A percentile compares a stretch with the other conserved stretches of the same genome.
Conservation (phyloP, 2,329 filamentous ascomycete species). For the Clarireedia monteithiana region DNA sequence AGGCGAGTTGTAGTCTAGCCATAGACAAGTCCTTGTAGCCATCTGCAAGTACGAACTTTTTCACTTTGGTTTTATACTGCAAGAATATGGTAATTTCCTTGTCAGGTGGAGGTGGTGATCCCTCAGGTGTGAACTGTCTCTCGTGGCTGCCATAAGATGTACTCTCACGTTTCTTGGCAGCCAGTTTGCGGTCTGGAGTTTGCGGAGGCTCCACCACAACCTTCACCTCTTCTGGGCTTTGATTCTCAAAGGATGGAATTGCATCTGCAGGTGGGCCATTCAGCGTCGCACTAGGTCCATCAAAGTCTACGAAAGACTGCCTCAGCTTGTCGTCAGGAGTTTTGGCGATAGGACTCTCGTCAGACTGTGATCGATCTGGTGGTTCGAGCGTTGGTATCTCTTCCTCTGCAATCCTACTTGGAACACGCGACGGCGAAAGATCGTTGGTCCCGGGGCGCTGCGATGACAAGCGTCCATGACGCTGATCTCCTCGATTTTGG, state of each 20-base stretch:
- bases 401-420: slow-evolving; percentile 54
- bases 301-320: slow-evolving; percentile 18
- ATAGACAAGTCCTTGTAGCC: slow-evolving; percentile 80
- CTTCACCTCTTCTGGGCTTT: slow-evolving; percentile 10
- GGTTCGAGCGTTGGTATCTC: slow-evolving; percentile 25
- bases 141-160: slow-evolving; percentile 31
- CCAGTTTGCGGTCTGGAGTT: slow-evolving; percentile 13
- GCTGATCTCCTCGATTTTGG: slow-evolving; percentile 47
- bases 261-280: slow-evolving; percentile 48
- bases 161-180: slow-evolving; percentile 5
- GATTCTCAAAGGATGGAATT: slow-evolving; percentile 30
- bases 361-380: slow-evolving; percentile 30
- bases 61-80: slow-evolving; percentile 95
- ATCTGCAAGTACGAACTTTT: slow-evolving; percentile 85
- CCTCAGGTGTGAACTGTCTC: slow-evolving; percentile 49
- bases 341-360: slow-evolving; percentile 31
- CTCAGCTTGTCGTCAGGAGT: slow-evolving; percentile 57
- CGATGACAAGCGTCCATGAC: slow-evolving; percentile 37
- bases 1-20: slow-evolving; percentile 83
- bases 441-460: slow-evolving; percentile 42
- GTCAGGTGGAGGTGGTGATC: slow-evolving; percentile 58
- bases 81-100: slow-evolving; percentile 92
- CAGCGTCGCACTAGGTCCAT: slow-evolving; percentile 46
- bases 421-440: slow-evolving; percentile 52
- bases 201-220: slow-evolving; percentile 12